phyloP scores from a whole-genome alignment of 2,329 filamentous ascomycete genomes.

The Neobulgaria alba region DNA sequence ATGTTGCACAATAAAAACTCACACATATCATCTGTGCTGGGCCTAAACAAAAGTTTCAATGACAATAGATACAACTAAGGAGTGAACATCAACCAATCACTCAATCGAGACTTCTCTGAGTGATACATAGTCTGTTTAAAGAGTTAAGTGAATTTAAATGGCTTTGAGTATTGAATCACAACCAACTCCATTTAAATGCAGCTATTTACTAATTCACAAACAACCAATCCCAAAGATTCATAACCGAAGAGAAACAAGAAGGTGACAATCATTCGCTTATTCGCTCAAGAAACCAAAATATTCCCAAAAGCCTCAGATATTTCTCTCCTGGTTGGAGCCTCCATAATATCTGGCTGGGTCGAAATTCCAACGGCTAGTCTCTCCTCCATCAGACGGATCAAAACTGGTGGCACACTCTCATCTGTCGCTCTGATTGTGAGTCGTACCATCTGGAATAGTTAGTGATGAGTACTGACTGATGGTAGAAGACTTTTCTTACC shows the following conservation, averaged over 20 bases:
- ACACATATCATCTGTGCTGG: no score
- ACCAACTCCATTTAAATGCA: constrained; percentile 2
- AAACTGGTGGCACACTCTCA: constrained; percentile 70
- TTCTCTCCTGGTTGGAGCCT: constrained; percentile 23
- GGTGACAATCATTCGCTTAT: not conserved
- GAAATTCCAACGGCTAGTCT: constrained; percentile 50
- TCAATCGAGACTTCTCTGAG: no score
- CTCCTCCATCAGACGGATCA: constrained; percentile 84
- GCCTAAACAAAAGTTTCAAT: no score
- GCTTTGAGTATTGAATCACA: no score
- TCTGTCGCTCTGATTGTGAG: constrained; percentile 91
- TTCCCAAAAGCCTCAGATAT: constrained; percentile 28
- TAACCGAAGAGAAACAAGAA: not conserved
- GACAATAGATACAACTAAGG: no score
- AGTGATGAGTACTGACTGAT: constrained; percentile 7
- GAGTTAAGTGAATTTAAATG: no score
- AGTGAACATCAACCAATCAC: no score
- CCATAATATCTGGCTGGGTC: constrained; percentile 15
- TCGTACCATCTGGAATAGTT: constrained; percentile 70
- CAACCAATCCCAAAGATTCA: not conserved
- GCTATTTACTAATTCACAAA: not conserved
- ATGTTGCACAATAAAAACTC: no score
- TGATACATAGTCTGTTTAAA: no score
- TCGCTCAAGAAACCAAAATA: constrained; percentile 21
- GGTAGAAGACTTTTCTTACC: constrained; percentile 40